Evolutionary conservation across 768 basidiomycete species (phyloP).

Genomic region (Trametes meyenii): DNA sequence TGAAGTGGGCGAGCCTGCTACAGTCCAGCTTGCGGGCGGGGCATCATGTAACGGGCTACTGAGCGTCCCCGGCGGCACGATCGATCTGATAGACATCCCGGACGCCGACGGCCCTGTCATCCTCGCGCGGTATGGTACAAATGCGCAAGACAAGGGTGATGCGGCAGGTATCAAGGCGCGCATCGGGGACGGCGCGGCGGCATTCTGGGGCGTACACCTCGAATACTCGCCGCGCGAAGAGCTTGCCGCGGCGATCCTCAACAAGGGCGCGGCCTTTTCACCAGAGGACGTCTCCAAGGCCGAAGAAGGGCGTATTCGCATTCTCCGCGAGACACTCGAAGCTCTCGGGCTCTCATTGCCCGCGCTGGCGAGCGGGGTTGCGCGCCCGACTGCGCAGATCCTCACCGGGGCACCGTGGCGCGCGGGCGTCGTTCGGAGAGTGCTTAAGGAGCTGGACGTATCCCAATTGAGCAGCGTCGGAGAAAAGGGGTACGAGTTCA

Average conservation of each 20-base stretch:
- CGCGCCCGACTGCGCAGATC: constrained; percentile 34
- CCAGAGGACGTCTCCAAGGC: constrained; percentile 14
- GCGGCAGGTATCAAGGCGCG: constrained; percentile 9
- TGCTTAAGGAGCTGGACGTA: constrained; percentile 41
- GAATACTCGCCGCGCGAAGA: constrained; percentile 55
- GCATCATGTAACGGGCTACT: not conserved
- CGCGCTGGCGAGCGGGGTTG: not conserved
- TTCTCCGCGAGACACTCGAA: constrained; percentile 39
- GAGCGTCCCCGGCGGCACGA: not conserved
- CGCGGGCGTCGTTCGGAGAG: constrained; percentile 39
- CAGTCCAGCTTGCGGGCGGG: not conserved
- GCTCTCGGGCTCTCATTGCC: constrained; percentile 49
- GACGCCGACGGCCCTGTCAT: not conserved
- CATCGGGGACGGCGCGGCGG: constrained; percentile 31
- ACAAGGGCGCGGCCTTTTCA: not conserved
- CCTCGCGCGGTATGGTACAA: not conserved
- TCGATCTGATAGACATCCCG: constrained; percentile 1
- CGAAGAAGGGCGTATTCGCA: constrained; percentile 25
- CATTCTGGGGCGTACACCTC: constrained; percentile 59
- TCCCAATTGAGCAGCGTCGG: constrained; percentile 33
- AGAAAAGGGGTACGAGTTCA: constrained; percentile 42
- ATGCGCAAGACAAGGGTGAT: not conserved
- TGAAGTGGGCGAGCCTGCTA: not conserved
- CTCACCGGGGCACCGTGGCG: constrained; percentile 39
- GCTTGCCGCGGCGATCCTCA: constrained; percentile 33